These are phyloP conservation scores for Anaeromyces robustus DNA, from an alignment of 192 early-diverging fungal genomes.

Conservation along the genomic window DNA sequence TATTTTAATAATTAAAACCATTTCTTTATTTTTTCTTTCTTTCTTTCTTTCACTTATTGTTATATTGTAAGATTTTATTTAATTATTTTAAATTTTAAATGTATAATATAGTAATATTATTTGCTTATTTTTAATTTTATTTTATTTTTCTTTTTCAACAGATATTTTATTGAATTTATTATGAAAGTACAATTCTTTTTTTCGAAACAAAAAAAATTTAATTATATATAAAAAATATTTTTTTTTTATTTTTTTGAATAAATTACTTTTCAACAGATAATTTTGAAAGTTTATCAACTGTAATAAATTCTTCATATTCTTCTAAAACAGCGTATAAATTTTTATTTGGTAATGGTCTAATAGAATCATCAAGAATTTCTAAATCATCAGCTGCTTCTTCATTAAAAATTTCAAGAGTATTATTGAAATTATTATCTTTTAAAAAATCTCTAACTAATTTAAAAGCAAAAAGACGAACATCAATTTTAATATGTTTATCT, in stretches of 20 bases:
- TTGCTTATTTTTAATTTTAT: too few relatives aligned
- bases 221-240: too few relatives aligned
- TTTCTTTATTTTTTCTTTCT: too few relatives aligned
- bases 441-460: slow-evolving; percentile 25
- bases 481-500: background rate
- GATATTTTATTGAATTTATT: too few relatives aligned
- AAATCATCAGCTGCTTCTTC: slow-evolving; percentile 16
- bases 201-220: too few relatives aligned
- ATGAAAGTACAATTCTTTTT: too few relatives aligned
- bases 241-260: background rate
- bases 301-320: slow-evolving; percentile 9
- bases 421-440: slow-evolving; percentile 14
- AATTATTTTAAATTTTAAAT: too few relatives aligned
- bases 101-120: too few relatives aligned
- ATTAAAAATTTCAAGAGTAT: slow-evolving; percentile 20
- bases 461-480: slow-evolving; percentile 7
- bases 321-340: slow-evolving; percentile 22
- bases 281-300: background rate
- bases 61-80: too few relatives aligned
- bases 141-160: too few relatives aligned
- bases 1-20: too few relatives aligned
- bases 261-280: slow-evolving; percentile 3
- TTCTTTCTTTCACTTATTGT: too few relatives aligned
- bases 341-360: slow-evolving; percentile 14
- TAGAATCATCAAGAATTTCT: slow-evolving; percentile 13